Evolutionary conservation across 2,329 filamentous ascomycete genomes (phyloP), one percentile per base, ranked within the genome.

Genomic region (Trichoderma sp.): DNA sequence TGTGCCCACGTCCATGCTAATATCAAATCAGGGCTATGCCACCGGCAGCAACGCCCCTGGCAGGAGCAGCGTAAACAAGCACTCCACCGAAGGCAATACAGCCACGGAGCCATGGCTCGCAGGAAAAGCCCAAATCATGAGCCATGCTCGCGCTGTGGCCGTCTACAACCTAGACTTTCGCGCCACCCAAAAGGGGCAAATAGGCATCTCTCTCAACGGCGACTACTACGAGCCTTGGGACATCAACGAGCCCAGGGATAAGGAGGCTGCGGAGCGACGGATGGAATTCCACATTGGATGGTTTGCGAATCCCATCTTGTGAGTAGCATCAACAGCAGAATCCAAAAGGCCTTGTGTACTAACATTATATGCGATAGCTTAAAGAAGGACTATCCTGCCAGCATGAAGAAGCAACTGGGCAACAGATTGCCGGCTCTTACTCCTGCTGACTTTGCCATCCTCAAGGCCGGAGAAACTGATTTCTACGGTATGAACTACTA

Each of bases 401-500:
- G 74, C 26, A 81, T 82, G 79, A 76, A 78, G 1, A 67, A 74
- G 11, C 76, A 80, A 46, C 74, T 81, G 10, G 76, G 77, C 21
- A 37, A 68, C 0, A 74, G 79, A 0, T 72, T 80, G 0, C 79
- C 78, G 0, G 5, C 55, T 0, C 79, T 80, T 34, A 74, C 78
- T 1, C 39, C 69, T 0, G 69, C 70, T 0, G 79, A 81, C 4
- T 71, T 76, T 32, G 59, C 68, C 6, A 63, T 78, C 0, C 71
- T 80, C 0, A 59, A 69, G 0, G 71, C 71, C 4, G 73, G 74
- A 0, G 73, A 75, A 8, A 74, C 72, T 4, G 76, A 77, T 61
- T 81, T 81, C 63, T 81, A 81, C 68, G 79, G 79, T 54, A 81
- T 81, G 79, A 81, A 81, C 71, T 79, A 77, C 68, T 82, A 82